Percentiles rank a stretch among this genome's conserved stretches.
Conservation (phyloP, 345 rosid genomes). For the Erodium maritimum region DNA sequence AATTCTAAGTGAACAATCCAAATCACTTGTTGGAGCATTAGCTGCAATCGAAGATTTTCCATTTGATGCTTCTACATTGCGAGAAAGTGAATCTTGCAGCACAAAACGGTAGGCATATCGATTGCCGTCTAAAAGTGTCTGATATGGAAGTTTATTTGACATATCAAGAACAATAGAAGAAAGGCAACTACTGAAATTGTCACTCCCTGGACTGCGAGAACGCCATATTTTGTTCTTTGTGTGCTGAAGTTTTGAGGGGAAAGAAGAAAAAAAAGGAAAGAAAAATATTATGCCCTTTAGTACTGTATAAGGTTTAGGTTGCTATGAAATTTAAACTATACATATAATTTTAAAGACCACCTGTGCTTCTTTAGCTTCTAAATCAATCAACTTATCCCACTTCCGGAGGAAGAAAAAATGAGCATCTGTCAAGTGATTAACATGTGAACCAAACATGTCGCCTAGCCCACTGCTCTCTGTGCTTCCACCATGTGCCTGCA, state of each 20-base stretch:
- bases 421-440: slow-evolving; percentile 54
- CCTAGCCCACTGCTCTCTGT: slow-evolving; percentile 71
- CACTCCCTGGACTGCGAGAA: slow-evolving; percentile 31
- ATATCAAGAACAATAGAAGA: slow-evolving; percentile 72
- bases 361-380: slow-evolving; percentile 87
- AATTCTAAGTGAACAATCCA: slow-evolving; percentile 48
- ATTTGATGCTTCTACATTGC: slow-evolving; percentile 18
- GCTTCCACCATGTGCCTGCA: slow-evolving; percentile 87
- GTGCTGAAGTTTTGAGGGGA: slow-evolving; percentile 34
- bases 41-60: slow-evolving; percentile 21
- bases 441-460: slow-evolving; percentile 53
- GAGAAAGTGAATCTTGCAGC: slow-evolving; percentile 24
- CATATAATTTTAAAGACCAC: slow-evolving; percentile 20
- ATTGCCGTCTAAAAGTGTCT: slow-evolving; percentile 34
- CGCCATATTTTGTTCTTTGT: slow-evolving; percentile 44
- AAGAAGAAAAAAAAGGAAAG: slow-evolving; percentile 4
- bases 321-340: background rate
- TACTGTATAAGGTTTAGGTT: background rate
- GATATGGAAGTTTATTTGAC: slow-evolving; percentile 28
- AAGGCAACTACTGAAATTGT: slow-evolving; percentile 35
- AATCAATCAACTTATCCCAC: slow-evolving; percentile 76
- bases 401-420: slow-evolving; percentile 54
- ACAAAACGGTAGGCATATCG: slow-evolving; percentile 69
- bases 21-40: slow-evolving; percentile 27
- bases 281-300: background rate